Evolutionary conservation across 2,329 filamentous ascomycete genomes (phyloP), one percentile per base, ranked within the genome.

Genomic region (Diaporthe humulicola): DNA sequence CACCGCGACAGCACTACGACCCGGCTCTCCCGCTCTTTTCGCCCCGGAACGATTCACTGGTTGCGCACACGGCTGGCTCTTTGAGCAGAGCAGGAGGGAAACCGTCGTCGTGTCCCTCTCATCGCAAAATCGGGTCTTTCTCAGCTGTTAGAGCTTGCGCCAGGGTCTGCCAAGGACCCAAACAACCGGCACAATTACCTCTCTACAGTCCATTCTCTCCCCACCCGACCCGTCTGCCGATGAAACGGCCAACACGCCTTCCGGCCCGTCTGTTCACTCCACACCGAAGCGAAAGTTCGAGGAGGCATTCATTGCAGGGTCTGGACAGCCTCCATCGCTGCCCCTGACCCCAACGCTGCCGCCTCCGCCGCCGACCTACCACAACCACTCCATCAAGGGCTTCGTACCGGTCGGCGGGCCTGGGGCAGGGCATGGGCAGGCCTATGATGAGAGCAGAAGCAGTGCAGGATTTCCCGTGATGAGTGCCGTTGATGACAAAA

Each of bases 121-220:
- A 67, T 77, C 67, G 40, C 45, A 60, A 57, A 36, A 48, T 66
- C 61, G 60, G 54, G 45, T 56, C 36, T 17, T 48, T 25, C 38
- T 57, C 38, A 70, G 74, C 74, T 70, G 61, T 70, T 64, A 64
- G 67, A 73, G 73, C 74, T 76, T 72, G 75, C 76, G 75, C 76
- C 71, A 76, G 82, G 83, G 82, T 85, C 81, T 84, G 71, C 79
- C 71, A 74, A 80, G 81, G 86, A 84, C 84, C 84, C 82, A 79
- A 84, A 69, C 78, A 77, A 77, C 83, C 86, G 86, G 79, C 85
- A 88, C 84, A 78, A 88, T 88, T 86, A 84, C 86, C 78, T 87
- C 86, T 76, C 86, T 86, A 83, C 83, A 88, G 80, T 88, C 87
- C 64, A 88, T 89, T 80, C 83, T 89, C 81, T 88, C 87, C 75